Base-by-base conservation (phyloP, 768 basidiomycete genomes). In the Leccinum truebloodii region DNA sequence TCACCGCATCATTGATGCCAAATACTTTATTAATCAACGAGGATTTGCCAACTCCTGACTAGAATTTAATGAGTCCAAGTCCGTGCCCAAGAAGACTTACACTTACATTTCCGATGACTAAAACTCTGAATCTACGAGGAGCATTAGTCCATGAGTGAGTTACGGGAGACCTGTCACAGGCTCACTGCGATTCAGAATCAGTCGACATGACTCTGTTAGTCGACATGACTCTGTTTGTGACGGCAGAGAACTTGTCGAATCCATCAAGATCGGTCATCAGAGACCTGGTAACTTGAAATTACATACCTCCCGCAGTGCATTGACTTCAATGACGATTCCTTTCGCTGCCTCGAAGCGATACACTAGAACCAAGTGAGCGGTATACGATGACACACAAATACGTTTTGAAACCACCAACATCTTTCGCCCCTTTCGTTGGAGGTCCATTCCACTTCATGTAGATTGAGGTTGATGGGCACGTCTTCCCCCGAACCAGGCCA, bases 1-100 rank as follows among this genome's bases (percentile, higher is more conserved):
- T 58, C 51, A 66, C 66, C 14, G 64, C 51, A 6, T 50, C 26
- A 9, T 35, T 6, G 6, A 65, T 61, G 12, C 61, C 65, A 44
- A 67, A 67, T 9, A 67, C 35, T 46, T n/a, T 57, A 7, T n/a
- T 39, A 26, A 65, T 63, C 34, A 65, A 54, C 6, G 65, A 56
- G 20, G 65, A 57, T 59, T 63, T 65, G 14, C 65, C 65, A 6
- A 67, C 65, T 3, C 65, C 65, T 1, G 61, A 57, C 65, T 66
- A 48, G 30, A 54, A 26, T 16, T 12, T 6, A 7, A 24, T 28
- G 12, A 58, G 59, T 18, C 26, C 9, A 37, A 55, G 14, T 32
- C 14, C 24, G 32, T 57, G 20, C 12, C 6, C 4, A 12, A 52
- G 9, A 26, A 37, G n/a, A 46, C 6, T 8, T 24, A 34, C 0